A percentile compares a stretch with the other conserved stretches of the same genome.
Evolutionary conservation across 2,329 filamentous ascomycete species (phyloP).

Genomic region (Colletotrichum destructivum): DNA sequence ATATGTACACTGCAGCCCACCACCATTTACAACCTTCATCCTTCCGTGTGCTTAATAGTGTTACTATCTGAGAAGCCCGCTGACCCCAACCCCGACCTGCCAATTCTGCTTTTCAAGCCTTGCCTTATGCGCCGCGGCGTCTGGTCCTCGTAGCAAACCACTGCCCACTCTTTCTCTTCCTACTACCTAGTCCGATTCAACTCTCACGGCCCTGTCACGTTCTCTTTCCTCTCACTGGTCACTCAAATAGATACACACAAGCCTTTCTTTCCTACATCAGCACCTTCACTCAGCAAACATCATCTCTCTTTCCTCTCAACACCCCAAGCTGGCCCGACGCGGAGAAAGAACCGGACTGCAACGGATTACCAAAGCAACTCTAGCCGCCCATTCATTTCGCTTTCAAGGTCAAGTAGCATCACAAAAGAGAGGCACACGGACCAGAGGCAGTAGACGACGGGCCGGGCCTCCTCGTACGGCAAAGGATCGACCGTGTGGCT

Average conservation of each 20-base stretch:
- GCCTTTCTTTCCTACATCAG: conserved; percentile 23
- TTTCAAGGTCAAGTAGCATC: neutral
- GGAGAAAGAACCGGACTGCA: neutral
- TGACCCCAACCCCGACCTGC: conserved; percentile 37
- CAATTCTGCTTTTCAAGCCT: conserved; percentile 37
- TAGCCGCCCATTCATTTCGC: conserved; percentile 1
- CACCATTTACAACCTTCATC: conserved; percentile 32
- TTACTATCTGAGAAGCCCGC: conserved; percentile 42
- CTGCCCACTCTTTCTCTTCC: conserved; percentile 28
- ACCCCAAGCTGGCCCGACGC: neutral
- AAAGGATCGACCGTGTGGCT: conserved; percentile 34
- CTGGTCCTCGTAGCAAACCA: conserved; percentile 43
- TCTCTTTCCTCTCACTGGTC: conserved; percentile 34
- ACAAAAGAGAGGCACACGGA: neutral
- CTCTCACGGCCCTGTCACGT: conserved; percentile 26
- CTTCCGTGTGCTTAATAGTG: conserved; percentile 34
- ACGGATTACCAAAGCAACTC: neutral
- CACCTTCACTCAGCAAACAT: conserved; percentile 7
- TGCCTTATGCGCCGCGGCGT: conserved; percentile 43
- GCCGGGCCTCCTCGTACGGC: conserved; percentile 21
- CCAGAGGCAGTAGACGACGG: conserved; percentile 16
- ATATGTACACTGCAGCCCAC: conserved; percentile 42
- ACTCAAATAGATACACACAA: conserved; percentile 17
- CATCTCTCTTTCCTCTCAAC: conserved; percentile 26
- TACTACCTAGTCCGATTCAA: conserved; percentile 37